Percentiles rank a stretch among this genome's conserved stretches.
Evolutionary conservation across 2,329 filamentous ascomycete species (phyloP).

Genomic region (Colletotrichum chrysophilum): DNA sequence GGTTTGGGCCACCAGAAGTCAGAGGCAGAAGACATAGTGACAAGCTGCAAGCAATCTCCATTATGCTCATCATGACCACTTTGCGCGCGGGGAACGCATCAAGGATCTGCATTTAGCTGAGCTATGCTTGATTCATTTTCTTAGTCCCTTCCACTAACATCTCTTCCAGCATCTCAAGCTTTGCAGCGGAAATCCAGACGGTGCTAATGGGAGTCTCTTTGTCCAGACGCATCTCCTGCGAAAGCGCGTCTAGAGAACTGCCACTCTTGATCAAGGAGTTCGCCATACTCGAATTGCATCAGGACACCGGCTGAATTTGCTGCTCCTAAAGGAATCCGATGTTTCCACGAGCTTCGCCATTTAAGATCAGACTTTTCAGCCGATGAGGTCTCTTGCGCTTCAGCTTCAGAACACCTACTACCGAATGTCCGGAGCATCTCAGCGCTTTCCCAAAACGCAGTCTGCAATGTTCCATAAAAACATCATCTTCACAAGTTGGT

Average conservation of each 20-base stretch:
- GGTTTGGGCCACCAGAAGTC: not conserved
- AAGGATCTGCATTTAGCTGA: not conserved
- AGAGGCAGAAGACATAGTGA: not conserved
- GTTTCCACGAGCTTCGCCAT: not conserved
- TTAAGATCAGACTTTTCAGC: not conserved
- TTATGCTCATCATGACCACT: not conserved
- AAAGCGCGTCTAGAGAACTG: not conserved
- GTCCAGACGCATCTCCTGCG: not conserved
- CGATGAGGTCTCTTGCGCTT: not conserved
- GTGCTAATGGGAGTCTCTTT: not conserved
- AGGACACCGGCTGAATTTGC: not conserved
- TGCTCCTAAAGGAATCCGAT: not conserved
- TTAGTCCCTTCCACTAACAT: rapidly evolving
- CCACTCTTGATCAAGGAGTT: not conserved
- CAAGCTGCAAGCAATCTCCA: not conserved
- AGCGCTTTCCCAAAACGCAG: not conserved
- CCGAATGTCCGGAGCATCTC: not conserved
- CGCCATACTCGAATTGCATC: not conserved
- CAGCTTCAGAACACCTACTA: not conserved
- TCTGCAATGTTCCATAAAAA: not conserved
- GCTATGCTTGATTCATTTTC: not conserved
- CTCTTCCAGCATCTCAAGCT: not conserved
- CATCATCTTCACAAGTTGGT: not conserved
- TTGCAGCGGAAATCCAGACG: not conserved
- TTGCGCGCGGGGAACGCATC: not conserved